These are phyloP conservation scores for Verticillium nubilum DNA, from an alignment of 2,329 filamentous ascomycete genomes.

Conservation along the genomic window DNA sequence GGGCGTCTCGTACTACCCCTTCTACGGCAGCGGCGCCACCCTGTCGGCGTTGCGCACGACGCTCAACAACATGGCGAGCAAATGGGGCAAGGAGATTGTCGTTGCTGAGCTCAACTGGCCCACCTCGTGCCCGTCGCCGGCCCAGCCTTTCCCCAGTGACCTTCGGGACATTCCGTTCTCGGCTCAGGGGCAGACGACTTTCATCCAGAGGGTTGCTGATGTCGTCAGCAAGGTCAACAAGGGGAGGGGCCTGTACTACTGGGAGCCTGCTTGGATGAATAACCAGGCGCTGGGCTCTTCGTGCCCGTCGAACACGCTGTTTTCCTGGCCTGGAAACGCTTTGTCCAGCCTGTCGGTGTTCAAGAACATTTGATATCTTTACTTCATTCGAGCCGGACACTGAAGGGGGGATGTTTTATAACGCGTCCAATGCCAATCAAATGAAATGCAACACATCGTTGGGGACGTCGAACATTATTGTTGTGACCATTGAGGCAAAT, in stretches of 20 bases:
- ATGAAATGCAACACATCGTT: no score
- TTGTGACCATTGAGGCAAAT: no score
- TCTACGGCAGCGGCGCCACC: constrained; percentile 57
- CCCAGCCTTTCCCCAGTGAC: constrained; percentile 55
- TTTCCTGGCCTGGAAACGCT: constrained; percentile 47
- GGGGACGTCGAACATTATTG: no score
- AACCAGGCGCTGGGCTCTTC: constrained; percentile 61
- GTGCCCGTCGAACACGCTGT: constrained; percentile 59
- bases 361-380: constrained; percentile 36
- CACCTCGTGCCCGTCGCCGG: constrained; percentile 52
- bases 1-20: constrained; percentile 70
- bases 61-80: constrained; percentile 52
- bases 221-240: constrained; percentile 46
- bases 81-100: constrained; percentile 61
- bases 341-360: constrained; percentile 54
- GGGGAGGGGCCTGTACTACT: constrained; percentile 62
- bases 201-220: constrained; percentile 53
- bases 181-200: constrained; percentile 56
- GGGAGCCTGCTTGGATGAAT: constrained; percentile 68
- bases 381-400: no score
- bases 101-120: constrained; percentile 71
- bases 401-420: no score
- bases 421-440: no score
- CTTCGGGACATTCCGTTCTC: constrained; percentile 55
- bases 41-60: constrained; percentile 49